phyloP scores from a whole-genome alignment of 1,284 basidiomycete genomes.

The Cerrena zonata region DNA sequence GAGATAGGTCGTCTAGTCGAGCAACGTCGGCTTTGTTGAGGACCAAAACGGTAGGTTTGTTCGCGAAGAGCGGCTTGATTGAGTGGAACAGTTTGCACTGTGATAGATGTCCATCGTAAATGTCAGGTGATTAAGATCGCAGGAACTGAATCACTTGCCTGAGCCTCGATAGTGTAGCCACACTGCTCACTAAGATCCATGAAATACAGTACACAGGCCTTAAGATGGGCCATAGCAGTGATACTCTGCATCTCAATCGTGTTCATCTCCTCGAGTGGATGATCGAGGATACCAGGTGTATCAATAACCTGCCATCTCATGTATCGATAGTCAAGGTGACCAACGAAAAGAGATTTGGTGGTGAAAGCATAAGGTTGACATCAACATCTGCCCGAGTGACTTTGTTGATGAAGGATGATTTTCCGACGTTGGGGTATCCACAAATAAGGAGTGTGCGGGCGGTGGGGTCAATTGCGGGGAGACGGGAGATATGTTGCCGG shows the following conservation, averaged over 20 bases:
- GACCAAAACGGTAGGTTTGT: conserved; percentile 87
- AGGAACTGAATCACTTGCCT: conserved; percentile 43
- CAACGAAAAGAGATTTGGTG: conserved; percentile 93
- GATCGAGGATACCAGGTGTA: conserved; percentile 88
- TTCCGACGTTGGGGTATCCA: conserved; percentile 96
- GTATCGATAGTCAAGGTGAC: conserved; percentile 96
- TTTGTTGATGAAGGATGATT: conserved; percentile 97
- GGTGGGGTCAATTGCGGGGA: conserved; percentile 92
- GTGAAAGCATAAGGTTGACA: conserved; percentile 98
- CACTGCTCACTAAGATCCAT: conserved; percentile 97
- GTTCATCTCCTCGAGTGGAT: conserved; percentile 97
- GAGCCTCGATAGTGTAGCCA: conserved; percentile 90
- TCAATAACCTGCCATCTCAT: conserved; percentile 97
- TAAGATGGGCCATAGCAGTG: conserved; percentile 89
- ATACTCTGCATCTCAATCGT: conserved; percentile 99
- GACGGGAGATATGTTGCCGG: conserved; percentile 92
- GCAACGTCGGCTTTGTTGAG: conserved; percentile 94
- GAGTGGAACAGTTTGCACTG: conserved; percentile 96
- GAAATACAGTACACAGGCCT: conserved; percentile 89
- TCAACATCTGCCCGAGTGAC: conserved; percentile 95
- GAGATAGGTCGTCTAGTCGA: conserved; percentile 73
- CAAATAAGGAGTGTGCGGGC: conserved; percentile 94
- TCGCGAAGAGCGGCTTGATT: conserved; percentile 90
- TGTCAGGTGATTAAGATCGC: neutral
- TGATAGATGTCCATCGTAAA: neutral